A percentile compares a stretch with the other conserved stretches of the same genome.
Conservation (phyloP, 2,329 filamentous ascomycete species). For the Aspergillus sp. region DNA sequence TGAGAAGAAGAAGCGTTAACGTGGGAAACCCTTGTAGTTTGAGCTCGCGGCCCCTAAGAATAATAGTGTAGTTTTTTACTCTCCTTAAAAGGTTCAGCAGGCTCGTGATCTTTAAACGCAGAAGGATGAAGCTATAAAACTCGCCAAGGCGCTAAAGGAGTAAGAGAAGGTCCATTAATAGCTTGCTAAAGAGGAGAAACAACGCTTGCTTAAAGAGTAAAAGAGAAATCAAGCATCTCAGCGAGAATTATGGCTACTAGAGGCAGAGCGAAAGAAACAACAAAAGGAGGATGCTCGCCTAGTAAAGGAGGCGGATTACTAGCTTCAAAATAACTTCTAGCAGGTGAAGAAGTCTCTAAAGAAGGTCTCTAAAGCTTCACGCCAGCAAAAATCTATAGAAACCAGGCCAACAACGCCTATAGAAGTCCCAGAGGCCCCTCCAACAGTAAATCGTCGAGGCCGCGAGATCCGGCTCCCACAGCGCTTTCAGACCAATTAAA, state of each 20-base stretch:
- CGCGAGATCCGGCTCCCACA: background rate
- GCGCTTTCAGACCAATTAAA: background rate
- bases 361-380: slow-evolving; percentile 7
- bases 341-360: slow-evolving; percentile 2
- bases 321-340: slow-evolving; percentile 1
- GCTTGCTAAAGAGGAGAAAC: background rate
- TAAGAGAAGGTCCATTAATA: background rate
- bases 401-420: background rate
- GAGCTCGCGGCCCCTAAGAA: background rate
- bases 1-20: slow-evolving; percentile 8
- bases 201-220: background rate
- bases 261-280: slow-evolving; percentile 6
- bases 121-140: slow-evolving; percentile 9
- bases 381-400: slow-evolving; percentile 3
- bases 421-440: background rate
- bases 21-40: slow-evolving; percentile 4
- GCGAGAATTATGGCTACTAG: background rate
- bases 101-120: slow-evolving; percentile 1
- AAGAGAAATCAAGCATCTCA: slow-evolving; percentile 1
- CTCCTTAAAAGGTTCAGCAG: slow-evolving; percentile 9
- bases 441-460: background rate
- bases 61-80: slow-evolving; percentile 9
- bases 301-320: slow-evolving; percentile 1
- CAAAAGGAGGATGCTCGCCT: background rate
- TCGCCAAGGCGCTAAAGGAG: slow-evolving; percentile 5